Conservation (phyloP, 2,329 filamentous ascomycete species). For the Rhynchosporium graminicola region DNA sequence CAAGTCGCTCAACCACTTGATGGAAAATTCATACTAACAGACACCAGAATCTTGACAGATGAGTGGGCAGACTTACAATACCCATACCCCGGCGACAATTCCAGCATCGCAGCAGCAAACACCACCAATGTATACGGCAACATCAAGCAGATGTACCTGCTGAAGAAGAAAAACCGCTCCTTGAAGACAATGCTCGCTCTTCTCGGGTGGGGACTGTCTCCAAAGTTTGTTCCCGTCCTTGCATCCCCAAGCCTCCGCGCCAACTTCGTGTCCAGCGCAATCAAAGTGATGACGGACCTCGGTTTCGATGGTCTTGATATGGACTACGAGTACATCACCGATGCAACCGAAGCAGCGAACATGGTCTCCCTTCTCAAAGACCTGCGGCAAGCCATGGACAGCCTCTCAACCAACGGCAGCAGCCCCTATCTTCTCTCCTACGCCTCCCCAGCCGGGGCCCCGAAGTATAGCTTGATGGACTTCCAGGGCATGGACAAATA, state of each 20-base stretch:
- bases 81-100: conserved; percentile 64
- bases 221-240: conserved; percentile 68
- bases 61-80: conserved; percentile 69
- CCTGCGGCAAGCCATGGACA: conserved; percentile 46
- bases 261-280: conserved; percentile 19
- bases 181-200: conserved; percentile 77
- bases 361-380: conserved; percentile 43
- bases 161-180: conserved; percentile 75
- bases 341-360: conserved; percentile 25
- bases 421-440: conserved; percentile 56
- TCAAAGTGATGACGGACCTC: conserved; percentile 23
- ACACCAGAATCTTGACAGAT: conserved; percentile 45
- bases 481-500: conserved; percentile 49
- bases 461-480: conserved; percentile 49
- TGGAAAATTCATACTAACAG: background rate
- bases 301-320: conserved; percentile 31
- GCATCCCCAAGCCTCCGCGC: conserved; percentile 53
- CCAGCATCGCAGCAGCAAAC: conserved; percentile 58
- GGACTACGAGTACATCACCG: conserved; percentile 28
- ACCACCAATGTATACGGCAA: conserved; percentile 76
- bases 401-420: conserved; percentile 45
- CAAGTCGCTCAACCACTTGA: background rate
- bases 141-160: conserved; percentile 72
- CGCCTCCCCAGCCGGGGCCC: conserved; percentile 50
- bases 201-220: conserved; percentile 80